Evolutionary conservation across 2,329 filamentous ascomycete species (phyloP).

Genomic region (Aspergillus cejpii): DNA sequence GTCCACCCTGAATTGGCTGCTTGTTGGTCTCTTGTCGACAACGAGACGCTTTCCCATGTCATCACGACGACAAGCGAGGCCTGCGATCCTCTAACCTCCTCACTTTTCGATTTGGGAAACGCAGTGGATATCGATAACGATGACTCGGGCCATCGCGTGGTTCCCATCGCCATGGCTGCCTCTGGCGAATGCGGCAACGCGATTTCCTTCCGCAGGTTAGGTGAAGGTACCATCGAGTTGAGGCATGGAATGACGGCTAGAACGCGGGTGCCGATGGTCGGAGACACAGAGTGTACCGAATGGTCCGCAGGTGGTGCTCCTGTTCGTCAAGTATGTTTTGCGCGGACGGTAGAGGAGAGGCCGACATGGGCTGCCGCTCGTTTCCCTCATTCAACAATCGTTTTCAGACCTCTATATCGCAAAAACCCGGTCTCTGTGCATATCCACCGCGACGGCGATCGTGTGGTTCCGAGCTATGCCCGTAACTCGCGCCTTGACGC

Average conservation of each 20-base stretch:
- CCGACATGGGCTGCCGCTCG: conserved; percentile 48
- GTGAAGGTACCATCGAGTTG: conserved; percentile 25
- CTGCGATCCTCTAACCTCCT: conserved; percentile 34
- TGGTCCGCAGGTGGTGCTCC: conserved; percentile 47
- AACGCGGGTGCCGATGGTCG: conserved; percentile 39
- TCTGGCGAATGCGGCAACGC: conserved; percentile 44
- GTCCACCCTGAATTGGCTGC: conserved; percentile 34
- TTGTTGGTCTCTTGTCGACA: conserved; percentile 24
- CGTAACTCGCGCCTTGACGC: conserved; percentile 43
- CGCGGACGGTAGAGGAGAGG: conserved; percentile 38
- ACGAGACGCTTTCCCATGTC: conserved; percentile 30
- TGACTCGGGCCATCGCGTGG: conserved; percentile 20
- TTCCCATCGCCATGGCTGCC: conserved; percentile 35
- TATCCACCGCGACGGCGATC: conserved; percentile 10
- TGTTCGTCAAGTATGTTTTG: conserved; percentile 51
- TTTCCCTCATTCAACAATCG: conserved; percentile 39
- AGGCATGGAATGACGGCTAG: conserved; percentile 13
- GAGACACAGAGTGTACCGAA: conserved; percentile 39
- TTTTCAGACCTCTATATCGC: conserved; percentile 44
- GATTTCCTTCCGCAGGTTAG: conserved; percentile 41
- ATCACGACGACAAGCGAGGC: conserved; percentile 23
- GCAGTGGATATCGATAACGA: conserved; percentile 36
- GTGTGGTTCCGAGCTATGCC: conserved; percentile 6
- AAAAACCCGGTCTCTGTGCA: conserved; percentile 23
- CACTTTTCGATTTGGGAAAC: conserved; percentile 46